Evolutionary conservation across 768 basidiomycete genomes (phyloP).

Genomic region (Lyophyllum semitale): DNA sequence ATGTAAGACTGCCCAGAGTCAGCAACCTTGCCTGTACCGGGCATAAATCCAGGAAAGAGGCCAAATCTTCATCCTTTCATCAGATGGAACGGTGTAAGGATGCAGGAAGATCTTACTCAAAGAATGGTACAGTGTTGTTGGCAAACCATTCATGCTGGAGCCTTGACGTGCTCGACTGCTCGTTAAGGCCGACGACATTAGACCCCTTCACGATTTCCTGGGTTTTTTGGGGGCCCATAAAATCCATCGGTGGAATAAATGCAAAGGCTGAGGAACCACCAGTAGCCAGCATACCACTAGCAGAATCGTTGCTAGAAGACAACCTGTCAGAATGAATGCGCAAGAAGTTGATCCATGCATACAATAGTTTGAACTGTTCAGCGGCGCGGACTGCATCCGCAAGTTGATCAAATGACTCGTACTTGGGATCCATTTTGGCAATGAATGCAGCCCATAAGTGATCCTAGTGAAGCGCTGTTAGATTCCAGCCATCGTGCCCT

Average conservation of each 20-base stretch:
- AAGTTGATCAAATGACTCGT: not conserved
- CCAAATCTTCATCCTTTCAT: not conserved
- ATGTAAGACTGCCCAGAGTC: conserved; percentile 22
- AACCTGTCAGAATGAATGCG: not conserved
- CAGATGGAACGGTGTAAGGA: too few species aligned
- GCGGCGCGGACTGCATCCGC: not conserved
- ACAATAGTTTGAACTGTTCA: not conserved
- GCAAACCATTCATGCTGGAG: not conserved
- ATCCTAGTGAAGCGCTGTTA: not conserved
- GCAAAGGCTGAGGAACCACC: not conserved
- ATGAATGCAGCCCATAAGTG: not conserved
- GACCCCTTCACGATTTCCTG: not conserved
- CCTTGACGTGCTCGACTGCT: not conserved
- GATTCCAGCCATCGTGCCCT: too few species aligned
- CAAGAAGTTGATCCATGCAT: not conserved
- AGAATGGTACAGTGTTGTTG: not conserved
- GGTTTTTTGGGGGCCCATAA: not conserved
- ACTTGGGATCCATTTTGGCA: not conserved
- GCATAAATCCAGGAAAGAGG: not conserved
- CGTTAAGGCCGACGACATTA: too few species aligned
- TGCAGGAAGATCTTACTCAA: not conserved
- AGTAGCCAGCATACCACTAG: not conserved
- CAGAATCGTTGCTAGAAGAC: not conserved
- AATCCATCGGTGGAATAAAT: not conserved
- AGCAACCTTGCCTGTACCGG: not conserved